Base-by-base conservation (phyloP, 108 stramenopile genomes). In the Epithemia pelagica region DNA sequence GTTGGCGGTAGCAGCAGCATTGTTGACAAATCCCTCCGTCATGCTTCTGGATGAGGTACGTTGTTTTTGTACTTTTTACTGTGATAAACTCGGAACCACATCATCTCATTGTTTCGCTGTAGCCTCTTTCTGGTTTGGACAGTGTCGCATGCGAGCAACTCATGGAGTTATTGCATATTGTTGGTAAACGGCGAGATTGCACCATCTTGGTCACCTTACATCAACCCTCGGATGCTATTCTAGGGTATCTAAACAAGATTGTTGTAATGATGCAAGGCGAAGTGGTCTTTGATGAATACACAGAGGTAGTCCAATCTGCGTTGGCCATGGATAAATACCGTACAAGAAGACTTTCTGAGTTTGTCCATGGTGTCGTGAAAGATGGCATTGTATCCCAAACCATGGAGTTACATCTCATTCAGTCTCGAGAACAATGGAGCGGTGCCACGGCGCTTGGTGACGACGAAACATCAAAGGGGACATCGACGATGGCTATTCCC, bases 71-170 rank as follows among this genome's bases (percentile, higher is more conserved):
- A n/a, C n/a, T n/a, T n/a, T n/a, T n/a, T n/a, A n/a, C n/a, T n/a
- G n/a, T n/a, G n/a, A n/a, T n/a, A n/a, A n/a, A n/a, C n/a, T n/a
- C n/a, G n/a, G n/a, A n/a, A n/a, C n/a, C n/a, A n/a, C n/a, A n/a
- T n/a, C n/a, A n/a, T n/a, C n/a, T n/a, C n/a, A n/a, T n/a, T n/a
- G n/a, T n/a, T n/a, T n/a, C n/a, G n/a, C 37, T 15, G 15, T 15
- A 46, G 56, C 56, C 56, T 5, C 56, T 57, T 27, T 26, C 25
- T 57, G 56, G 56, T 23, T 57, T 57, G 56, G 56, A 57, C 56
- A 57, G 56, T 57, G 56, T n/a, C 21, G 22, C 56, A 23, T 57
- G 25, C 7, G 22, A 26, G 56, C 56, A 57, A 26, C 25, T 57
- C 7, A 57, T 57, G 56, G 5, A 23, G 21, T 57, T 27, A 21